Evolutionary conservation across 768 basidiomycete species (phyloP).

Genomic region (Lenzites betulinus): DNA sequence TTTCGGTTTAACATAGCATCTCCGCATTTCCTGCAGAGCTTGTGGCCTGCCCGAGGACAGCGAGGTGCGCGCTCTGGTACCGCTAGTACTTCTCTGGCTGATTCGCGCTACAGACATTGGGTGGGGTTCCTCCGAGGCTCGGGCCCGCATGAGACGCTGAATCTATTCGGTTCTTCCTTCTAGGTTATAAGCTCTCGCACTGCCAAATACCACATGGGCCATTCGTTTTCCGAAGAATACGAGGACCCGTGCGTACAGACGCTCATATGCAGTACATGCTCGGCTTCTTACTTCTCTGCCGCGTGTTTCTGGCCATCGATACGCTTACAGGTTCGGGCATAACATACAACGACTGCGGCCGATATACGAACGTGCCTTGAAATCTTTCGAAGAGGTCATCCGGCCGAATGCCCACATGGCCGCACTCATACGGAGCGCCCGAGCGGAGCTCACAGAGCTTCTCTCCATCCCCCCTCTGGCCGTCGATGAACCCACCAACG

Average conservation of each 20-base stretch:
- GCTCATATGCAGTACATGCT: not conserved
- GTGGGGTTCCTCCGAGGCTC: slow-evolving; percentile 35
- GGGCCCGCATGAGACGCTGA: not conserved
- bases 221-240: slow-evolving; percentile 56
- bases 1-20: not conserved
- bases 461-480: slow-evolving; percentile 21
- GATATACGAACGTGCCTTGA: slow-evolving; percentile 48
- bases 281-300: not conserved
- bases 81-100: slow-evolving; percentile 11
- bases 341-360: slow-evolving; percentile 57
- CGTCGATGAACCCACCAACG: not conserved
- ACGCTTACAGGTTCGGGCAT: slow-evolving; percentile 48
- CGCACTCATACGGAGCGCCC: slow-evolving; percentile 50
- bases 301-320: not conserved
- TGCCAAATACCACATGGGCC: slow-evolving; percentile 63
- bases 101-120: slow-evolving; percentile 54
- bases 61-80: slow-evolving; percentile 44
- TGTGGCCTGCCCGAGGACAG: slow-evolving; percentile 70
- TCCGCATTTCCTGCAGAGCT: slow-evolving; percentile 45
- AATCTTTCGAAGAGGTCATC: slow-evolving; percentile 55
- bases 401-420: slow-evolving; percentile 49
- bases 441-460: slow-evolving; percentile 44
- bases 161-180: not conserved
- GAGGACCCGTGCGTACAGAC: slow-evolving; percentile 57
- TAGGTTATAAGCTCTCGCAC: slow-evolving; percentile 67